A percentile compares a stretch with the other conserved stretches of the same genome.
phyloP scores from a whole-genome alignment of 208 protist species.

The Acanthamoeba sp. region DNA sequence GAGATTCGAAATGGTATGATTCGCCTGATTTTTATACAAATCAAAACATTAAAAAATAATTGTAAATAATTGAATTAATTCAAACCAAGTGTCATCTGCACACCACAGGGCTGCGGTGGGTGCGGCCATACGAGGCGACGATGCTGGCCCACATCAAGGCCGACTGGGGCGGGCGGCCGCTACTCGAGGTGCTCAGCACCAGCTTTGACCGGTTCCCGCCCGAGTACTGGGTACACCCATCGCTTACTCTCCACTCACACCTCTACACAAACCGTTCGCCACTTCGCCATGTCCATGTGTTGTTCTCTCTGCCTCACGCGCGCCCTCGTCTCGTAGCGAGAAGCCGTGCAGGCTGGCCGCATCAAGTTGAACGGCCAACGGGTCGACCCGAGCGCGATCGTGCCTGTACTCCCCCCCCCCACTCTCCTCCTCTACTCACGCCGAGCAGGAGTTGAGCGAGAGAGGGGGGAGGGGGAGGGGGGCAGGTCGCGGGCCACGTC shows the following conservation, averaged over 20 bases:
- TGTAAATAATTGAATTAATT: not conserved
- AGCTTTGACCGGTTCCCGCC: conserved; percentile 42
- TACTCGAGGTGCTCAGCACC: conserved; percentile 41
- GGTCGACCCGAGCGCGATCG: conserved; percentile 42
- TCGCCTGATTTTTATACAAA: not conserved
- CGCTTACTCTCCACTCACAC: not conserved
- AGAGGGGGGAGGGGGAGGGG: too few species aligned
- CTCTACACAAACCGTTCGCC: not conserved
- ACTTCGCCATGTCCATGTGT: not conserved
- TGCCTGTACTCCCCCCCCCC: conserved; percentile 67
- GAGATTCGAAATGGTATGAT: conserved; percentile 1
- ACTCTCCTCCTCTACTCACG: too few species aligned
- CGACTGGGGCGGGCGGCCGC: not conserved
- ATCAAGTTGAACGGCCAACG: conserved; percentile 86
- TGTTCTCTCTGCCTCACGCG: too few species aligned
- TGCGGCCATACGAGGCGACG: conserved; percentile 15
- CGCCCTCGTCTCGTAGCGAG: conserved; percentile 72
- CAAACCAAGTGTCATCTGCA: not conserved
- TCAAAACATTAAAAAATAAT: not conserved
- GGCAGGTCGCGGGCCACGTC: conserved; percentile 90
- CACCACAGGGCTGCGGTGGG: conserved; percentile 3
- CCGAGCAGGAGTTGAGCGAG: too few species aligned
- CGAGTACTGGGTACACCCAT: conserved; percentile 12
- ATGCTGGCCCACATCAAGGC: conserved; percentile 16
- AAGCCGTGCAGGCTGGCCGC: conserved; percentile 90